Evolutionary conservation across 2,329 filamentous ascomycete genomes (phyloP), one percentile per base, ranked within the genome.

Genomic region (Didymella keratinophila): DNA sequence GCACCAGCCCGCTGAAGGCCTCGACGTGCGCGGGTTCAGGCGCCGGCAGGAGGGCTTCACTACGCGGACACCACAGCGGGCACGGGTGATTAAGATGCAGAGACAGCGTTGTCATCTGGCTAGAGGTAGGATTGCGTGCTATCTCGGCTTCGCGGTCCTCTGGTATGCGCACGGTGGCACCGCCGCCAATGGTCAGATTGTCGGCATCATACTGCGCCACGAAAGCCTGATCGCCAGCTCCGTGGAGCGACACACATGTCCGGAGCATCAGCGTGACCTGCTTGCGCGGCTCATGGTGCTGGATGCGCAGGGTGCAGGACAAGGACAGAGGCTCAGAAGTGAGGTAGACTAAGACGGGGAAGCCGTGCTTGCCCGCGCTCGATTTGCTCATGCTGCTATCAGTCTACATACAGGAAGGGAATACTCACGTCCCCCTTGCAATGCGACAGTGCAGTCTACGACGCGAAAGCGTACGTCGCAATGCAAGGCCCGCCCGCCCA

Each of bases 401-500:
- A 48, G 30, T 25, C 20, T 36, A 39, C 28, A 23, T 25, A 23
- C 20, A 48, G 34, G 30, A 20, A 20, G 32, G 32, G 28, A 2
- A 18, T 14, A 39, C 32, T 39, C 21, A 27, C 32, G 12, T 23
- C 21, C 39, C 39, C 39, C 39, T 42, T 25, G 39, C 20, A 23
- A 42, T 42, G 39, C 12, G 21, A 23, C 9, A 10, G 7, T 11
- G 7, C 4, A 25, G 23, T 25, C 7, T 7, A 25, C 20, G 16
- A 42, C 21, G 39, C 12, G 21, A 16, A 2, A 20, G 16, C 9
- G 2, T 20, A 8, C 32, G 32, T n/a, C 32, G 32, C 32, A 36
- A 39, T 16, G 20, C 46, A 48, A 27, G 32, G 46, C 46, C 46
- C 46, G 32, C 46, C 46, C 46, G n/a, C 46, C 46, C 46, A 48